These are phyloP conservation scores for Diplogelasinospora grovesii DNA, from an alignment of 495 filamentous ascomycete species.

Conservation along the genomic window DNA sequence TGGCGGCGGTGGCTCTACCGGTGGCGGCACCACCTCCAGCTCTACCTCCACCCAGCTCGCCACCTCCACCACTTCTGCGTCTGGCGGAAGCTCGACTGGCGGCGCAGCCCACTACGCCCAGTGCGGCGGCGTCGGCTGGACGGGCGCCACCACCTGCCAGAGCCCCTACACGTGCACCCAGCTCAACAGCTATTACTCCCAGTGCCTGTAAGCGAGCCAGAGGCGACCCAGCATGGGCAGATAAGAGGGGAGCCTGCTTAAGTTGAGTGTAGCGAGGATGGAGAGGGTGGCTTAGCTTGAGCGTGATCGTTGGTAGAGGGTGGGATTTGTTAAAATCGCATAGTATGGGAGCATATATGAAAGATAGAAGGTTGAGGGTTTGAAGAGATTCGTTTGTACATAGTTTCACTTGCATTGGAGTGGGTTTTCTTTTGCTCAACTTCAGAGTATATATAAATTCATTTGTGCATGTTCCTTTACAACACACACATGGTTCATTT, in stretches of 20 bases:
- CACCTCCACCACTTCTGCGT: slow-evolving; percentile 8
- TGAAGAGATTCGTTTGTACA: slow-evolving; percentile 14
- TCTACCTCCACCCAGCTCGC: slow-evolving; percentile 6
- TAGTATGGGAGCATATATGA: no score
- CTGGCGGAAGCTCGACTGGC: slow-evolving; percentile 8
- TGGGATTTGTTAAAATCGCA: no score
- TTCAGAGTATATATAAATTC: slow-evolving; percentile 16
- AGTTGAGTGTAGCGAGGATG: no score
- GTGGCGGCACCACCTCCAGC: slow-evolving; percentile 9
- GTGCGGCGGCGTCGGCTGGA: slow-evolving; percentile 43
- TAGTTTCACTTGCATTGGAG: slow-evolving; percentile 15
- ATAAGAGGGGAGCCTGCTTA: neutral
- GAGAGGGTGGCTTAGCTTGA: no score
- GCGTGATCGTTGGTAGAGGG: no score
- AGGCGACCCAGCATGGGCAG: neutral
- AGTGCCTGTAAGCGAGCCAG: slow-evolving; percentile 29
- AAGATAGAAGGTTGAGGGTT: neutral
- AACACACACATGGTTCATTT: no score
- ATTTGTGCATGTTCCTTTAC: slow-evolving; percentile 7
- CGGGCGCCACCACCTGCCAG: slow-evolving; percentile 37
- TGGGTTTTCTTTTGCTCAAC: slow-evolving; percentile 1
- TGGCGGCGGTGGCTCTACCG: slow-evolving; percentile 9
- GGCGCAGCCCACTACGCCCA: slow-evolving; percentile 26
- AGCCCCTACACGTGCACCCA: slow-evolving; percentile 23
- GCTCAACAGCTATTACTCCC: slow-evolving; percentile 33